These are phyloP conservation scores for Gossypium longicalyx DNA, from an alignment of 345 rosid genomes.

Conservation along the genomic window DNA sequence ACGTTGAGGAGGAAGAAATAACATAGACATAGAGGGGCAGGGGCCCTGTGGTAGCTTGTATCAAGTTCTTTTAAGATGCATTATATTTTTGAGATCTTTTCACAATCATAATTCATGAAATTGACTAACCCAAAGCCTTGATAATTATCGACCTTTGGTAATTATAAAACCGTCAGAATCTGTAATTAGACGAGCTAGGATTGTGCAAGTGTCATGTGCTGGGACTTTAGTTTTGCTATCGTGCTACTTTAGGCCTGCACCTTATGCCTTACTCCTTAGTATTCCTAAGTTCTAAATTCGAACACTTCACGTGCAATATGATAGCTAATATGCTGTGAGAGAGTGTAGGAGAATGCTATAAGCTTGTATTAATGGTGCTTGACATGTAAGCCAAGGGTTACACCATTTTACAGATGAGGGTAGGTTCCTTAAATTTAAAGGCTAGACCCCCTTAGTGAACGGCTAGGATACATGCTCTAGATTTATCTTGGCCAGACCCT, in stretches of 20 bases:
- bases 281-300: neutral
- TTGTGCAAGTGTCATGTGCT: neutral
- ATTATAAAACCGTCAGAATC: neutral
- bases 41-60: neutral
- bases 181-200: neutral
- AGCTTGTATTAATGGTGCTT: no score
- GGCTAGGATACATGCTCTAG: no score
- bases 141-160: neutral
- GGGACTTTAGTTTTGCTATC: neutral
- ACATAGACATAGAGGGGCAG: neutral
- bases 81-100: slow-evolving; percentile 1
- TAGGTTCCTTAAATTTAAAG: no score
- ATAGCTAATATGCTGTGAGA: no score
- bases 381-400: no score
- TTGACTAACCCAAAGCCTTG: neutral
- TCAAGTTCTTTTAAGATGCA: neutral
- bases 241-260: neutral
- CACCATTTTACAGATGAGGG: no score
- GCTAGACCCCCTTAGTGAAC: no score
- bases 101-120: neutral
- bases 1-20: neutral
- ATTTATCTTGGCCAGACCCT: no score
- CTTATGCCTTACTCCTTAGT: neutral
- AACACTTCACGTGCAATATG: neutral
- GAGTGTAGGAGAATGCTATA: no score